phyloP scores from a whole-genome alignment of 2,329 filamentous ascomycete genomes.

The Paecilomyces dactylethromorphus region DNA sequence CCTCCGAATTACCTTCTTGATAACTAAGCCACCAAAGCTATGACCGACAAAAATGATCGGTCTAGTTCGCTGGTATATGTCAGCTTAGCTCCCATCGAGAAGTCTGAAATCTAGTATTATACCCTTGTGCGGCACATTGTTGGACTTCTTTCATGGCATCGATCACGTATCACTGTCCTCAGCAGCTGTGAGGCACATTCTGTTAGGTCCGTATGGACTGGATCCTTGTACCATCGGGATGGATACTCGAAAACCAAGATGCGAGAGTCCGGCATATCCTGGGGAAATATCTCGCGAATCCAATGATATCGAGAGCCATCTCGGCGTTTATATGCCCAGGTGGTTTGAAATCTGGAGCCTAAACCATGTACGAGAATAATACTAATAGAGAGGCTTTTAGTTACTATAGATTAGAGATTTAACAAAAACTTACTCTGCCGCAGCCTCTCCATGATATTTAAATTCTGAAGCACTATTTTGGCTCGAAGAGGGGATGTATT shows the following conservation, averaged over 20 bases:
- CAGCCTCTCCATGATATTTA: background rate
- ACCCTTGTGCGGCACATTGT: background rate
- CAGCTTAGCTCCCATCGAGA: background rate
- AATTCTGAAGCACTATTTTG: background rate
- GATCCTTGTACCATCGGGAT: background rate
- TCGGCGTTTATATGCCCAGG: background rate
- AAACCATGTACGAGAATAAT: background rate
- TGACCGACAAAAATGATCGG: background rate
- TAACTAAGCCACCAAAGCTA: background rate
- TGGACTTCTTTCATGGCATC: background rate
- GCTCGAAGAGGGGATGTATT: background rate
- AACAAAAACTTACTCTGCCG: background rate
- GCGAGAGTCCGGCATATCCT: background rate
- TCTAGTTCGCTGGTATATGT: background rate
- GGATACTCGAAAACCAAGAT: background rate
- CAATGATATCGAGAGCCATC: background rate
- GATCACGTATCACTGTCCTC: background rate
- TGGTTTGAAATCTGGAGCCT: background rate
- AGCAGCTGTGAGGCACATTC: background rate
- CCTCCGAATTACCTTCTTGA: background rate
- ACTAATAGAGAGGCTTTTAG: background rate
- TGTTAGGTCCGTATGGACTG: background rate
- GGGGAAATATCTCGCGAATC: background rate
- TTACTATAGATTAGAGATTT: background rate
- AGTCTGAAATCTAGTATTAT: background rate